A percentile compares a stretch with the other conserved stretches of the same genome.
Evolutionary conservation across 1,284 basidiomycete genomes (phyloP).

Genomic region (Naganishia cerealis): DNA sequence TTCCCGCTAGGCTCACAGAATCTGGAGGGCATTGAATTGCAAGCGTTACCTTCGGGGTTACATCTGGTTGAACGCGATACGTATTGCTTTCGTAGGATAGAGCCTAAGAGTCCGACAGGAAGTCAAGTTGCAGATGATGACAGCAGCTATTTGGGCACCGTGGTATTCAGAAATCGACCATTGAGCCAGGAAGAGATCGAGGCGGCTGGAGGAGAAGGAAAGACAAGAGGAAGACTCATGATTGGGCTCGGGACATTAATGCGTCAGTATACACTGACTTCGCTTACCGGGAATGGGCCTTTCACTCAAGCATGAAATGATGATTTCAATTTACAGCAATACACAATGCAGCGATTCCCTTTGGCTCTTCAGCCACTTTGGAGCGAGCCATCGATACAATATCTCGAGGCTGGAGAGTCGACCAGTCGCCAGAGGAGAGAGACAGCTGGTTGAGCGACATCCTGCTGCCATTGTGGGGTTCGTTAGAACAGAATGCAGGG

Average conservation of each 20-base stretch:
- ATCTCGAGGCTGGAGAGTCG: conserved; percentile 12
- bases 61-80: conserved; percentile 33
- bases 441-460: not conserved
- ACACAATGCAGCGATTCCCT: not conserved
- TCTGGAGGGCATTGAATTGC: conserved; percentile 30
- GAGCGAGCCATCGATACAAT: conserved; percentile 13
- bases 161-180: conserved; percentile 27
- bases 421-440: conserved; percentile 5
- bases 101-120: not conserved
- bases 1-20: conserved; percentile 2
- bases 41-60: conserved; percentile 34
- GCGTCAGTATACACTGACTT: conserved; percentile 14
- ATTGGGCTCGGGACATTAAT: conserved; percentile 32
- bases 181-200: conserved; percentile 27
- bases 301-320: not conserved
- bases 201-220: conserved; percentile 24
- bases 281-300: not conserved
- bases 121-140: not conserved
- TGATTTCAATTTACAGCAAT: not conserved
- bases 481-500: not conserved
- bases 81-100: conserved; percentile 28
- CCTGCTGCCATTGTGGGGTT: conserved; percentile 10
- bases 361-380: not conserved
- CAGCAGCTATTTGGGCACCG: conserved; percentile 20
- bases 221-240: conserved; percentile 33